Percentiles rank a stretch among this genome's conserved stretches.
Conservation (phyloP, 805 yeast species). For the Pichia nakasei region DNA sequence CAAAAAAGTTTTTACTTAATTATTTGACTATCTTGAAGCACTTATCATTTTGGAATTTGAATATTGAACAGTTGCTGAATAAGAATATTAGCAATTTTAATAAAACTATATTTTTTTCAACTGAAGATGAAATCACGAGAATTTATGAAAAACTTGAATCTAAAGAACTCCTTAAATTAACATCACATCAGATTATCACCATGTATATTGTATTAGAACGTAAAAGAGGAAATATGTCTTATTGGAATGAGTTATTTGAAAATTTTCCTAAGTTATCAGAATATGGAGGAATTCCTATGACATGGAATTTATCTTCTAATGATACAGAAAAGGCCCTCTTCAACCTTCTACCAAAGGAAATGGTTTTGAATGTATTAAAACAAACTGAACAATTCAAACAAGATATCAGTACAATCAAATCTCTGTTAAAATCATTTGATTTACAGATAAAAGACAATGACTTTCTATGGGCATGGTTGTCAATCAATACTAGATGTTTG, state of each 20-base stretch:
- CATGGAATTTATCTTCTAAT: constrained; percentile 35
- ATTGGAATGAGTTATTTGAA: constrained; percentile 63
- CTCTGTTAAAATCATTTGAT: neutral
- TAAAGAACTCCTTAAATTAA: constrained; percentile 32
- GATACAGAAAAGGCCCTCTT: constrained; percentile 15
- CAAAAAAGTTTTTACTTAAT: constrained; percentile 51
- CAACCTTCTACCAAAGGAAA: constrained; percentile 36
- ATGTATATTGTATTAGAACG: constrained; percentile 41
- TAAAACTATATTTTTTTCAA: neutral
- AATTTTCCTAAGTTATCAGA: constrained; percentile 53
- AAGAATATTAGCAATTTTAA: constrained; percentile 1
- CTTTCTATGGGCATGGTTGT: constrained; percentile 70
- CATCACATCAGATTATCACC: constrained; percentile 53
- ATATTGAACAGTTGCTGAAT: constrained; percentile 1
- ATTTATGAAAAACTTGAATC: constrained; percentile 14
- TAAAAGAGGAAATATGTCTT: constrained; percentile 32
- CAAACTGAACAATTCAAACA: constrained; percentile 34
- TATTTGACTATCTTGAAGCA: constrained; percentile 42
- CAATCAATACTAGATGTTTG: constrained; percentile 86
- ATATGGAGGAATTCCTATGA: constrained; percentile 49
- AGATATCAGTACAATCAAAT: constrained; percentile 33
- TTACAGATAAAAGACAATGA: constrained; percentile 15
- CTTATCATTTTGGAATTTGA: constrained; percentile 20
- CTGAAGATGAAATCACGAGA: constrained; percentile 1
- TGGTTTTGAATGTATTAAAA: constrained; percentile 30